Evolutionary conservation across 129 eudicot genomes (phyloP), one percentile per base, ranked within the genome.

Genomic region (Arctium lappa): DNA sequence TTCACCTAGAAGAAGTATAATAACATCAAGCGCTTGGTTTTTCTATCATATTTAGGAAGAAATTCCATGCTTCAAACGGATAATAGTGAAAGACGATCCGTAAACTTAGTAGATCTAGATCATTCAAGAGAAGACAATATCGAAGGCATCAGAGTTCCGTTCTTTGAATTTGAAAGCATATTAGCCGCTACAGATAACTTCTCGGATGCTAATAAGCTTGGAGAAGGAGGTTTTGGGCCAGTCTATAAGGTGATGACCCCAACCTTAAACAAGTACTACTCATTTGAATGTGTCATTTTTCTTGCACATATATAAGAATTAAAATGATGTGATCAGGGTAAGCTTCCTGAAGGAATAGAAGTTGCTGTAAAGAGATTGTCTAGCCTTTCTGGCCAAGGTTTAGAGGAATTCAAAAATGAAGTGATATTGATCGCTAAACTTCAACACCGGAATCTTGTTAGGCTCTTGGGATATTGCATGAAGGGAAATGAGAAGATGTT

Each of bases 171-270:
- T 8, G 84, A 84, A 75, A 8, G 73, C 87, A 86, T 89, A 86
- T 53, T 72, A 74, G 74, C 11, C 29, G 92, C 92, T 13, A 89
- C 92, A 40, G 30, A 79, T 50, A 73, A 77, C 69, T 89, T 89
- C 22, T 74, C 92, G 32, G 79, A 86, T 39, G 82, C 77, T 62
- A 73, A 84, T 36, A 89, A 77, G 81, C 87, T 86, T 44, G 92
- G 92, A 75, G 70, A 85, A 86, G 92, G 92, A 32, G 92, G 92
- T 36, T 86, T 86, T 34, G 91, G 91, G 38, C 81, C 89, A 4
- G 91, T 88, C 5, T 88, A 83, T 79, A 88, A 76, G 89, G 91
- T 88, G 42, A 65, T n/a, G 30, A 38, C 70, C 40, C 12, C 33
- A 1, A 29, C 18, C 38, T 18, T 16, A 3, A 70, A 76, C 38